phyloP scores from a whole-genome alignment of 306 rosid species.

The Lotus japonicus region DNA sequence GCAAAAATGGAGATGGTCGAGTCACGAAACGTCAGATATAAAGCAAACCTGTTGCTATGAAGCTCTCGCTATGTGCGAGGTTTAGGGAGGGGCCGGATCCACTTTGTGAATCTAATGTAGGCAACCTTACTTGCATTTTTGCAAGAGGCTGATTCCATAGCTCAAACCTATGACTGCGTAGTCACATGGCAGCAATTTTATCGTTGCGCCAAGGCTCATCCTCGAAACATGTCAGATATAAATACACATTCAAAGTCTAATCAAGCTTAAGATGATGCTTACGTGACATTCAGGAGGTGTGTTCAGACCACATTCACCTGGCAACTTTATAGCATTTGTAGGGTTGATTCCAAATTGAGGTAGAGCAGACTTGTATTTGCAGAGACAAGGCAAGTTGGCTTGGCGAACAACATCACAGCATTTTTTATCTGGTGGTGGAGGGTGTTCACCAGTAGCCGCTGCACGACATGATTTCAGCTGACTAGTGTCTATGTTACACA shows the following conservation, averaged over 20 bases:
- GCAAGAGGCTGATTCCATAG: no score
- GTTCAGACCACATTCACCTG: conserved; percentile 43
- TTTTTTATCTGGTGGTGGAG: conserved; percentile 28
- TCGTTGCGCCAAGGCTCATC: no score
- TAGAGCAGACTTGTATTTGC: conserved; percentile 39
- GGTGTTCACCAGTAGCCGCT: conserved; percentile 39
- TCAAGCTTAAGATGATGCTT: conserved; percentile 8
- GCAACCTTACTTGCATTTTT: no score
- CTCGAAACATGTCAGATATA: no score
- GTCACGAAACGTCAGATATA: background rate
- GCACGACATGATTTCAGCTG: conserved; percentile 33
- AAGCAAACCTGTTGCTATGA: no score
- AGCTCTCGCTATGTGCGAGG: no score
- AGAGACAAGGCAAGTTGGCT: conserved; percentile 49
- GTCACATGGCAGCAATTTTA: no score
- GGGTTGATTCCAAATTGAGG: conserved; percentile 33
- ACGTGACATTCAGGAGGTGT: conserved; percentile 29
- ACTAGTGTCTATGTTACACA: conserved; percentile 40
- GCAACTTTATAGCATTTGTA: conserved; percentile 49
- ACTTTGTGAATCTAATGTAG: no score
- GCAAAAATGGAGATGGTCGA: background rate
- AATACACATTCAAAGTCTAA: background rate
- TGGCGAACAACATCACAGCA: conserved; percentile 51
- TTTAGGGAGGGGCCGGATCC: no score
- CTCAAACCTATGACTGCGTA: no score